These are phyloP conservation scores for Curvularia spicifera DNA, from an alignment of 2,329 filamentous ascomycete species.

Conservation along the genomic window DNA sequence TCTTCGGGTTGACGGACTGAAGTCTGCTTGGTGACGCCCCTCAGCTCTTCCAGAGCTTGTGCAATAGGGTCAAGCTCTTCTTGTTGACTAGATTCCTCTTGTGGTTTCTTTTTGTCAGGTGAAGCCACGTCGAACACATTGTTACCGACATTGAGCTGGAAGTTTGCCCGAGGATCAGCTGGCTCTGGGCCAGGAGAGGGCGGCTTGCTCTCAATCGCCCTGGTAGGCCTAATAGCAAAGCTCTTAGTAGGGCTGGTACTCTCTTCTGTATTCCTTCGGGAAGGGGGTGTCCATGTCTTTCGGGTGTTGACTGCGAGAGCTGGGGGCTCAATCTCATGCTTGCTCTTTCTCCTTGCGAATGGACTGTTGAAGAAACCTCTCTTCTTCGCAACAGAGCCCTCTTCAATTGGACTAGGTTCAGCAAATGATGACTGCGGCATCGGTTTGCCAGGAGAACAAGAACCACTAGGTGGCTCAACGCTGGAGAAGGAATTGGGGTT, in stretches of 20 bases:
- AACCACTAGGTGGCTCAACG: slow-evolving; percentile 76
- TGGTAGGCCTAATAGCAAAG: slow-evolving; percentile 37
- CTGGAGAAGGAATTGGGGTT: slow-evolving; percentile 89
- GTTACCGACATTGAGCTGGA: slow-evolving; percentile 92
- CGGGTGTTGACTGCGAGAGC: slow-evolving; percentile 51
- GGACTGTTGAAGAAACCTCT: slow-evolving; percentile 94
- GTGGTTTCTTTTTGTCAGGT: slow-evolving; percentile 65
- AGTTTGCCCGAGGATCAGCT: slow-evolving; percentile 88
- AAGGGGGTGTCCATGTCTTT: slow-evolving; percentile 61
- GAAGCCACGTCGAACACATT: slow-evolving; percentile 94
- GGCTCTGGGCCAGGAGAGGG: slow-evolving; percentile 67
- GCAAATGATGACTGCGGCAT: slow-evolving; percentile 32
- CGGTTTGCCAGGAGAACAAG: slow-evolving; percentile 74
- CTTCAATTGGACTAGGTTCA: slow-evolving; percentile 37
- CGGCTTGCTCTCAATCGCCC: slow-evolving; percentile 40
- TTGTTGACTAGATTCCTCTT: slow-evolving; percentile 51
- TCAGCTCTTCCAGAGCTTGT: slow-evolving; percentile 88
- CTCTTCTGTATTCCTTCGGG: slow-evolving; percentile 48
- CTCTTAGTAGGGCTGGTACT: slow-evolving; percentile 50
- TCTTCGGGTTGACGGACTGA: slow-evolving; percentile 79
- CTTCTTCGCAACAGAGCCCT: slow-evolving; percentile 66
- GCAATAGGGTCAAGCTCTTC: slow-evolving; percentile 88
- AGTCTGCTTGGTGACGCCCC: slow-evolving; percentile 82
- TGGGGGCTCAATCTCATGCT: slow-evolving; percentile 72
- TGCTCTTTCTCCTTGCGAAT: slow-evolving; percentile 87